Conservation (phyloP, 2,329 filamentous ascomycete genomes). For the Talaromyces sp. region DNA sequence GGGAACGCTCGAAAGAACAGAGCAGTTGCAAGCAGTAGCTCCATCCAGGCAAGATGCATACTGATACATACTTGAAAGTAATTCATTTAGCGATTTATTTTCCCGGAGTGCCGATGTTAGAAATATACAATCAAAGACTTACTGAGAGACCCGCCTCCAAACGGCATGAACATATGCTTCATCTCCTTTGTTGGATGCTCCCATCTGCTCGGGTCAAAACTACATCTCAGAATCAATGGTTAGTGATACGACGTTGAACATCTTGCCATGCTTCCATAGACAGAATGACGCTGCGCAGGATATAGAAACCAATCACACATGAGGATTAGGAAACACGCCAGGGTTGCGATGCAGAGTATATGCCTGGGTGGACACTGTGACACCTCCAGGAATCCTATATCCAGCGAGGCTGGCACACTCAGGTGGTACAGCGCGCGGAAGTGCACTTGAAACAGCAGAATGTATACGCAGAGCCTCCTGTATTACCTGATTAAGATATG, state of each 20-base stretch:
- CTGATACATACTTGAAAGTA: slow-evolving; percentile 56
- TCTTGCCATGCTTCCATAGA: neutral
- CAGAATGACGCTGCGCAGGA: neutral
- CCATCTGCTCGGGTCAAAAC: slow-evolving; percentile 54
- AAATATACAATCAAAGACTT: neutral
- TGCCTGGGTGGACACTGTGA: slow-evolving; percentile 51
- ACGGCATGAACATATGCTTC: slow-evolving; percentile 61
- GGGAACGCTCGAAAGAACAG: slow-evolving; percentile 45
- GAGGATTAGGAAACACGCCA: slow-evolving; percentile 23
- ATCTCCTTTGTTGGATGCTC: slow-evolving; percentile 32
- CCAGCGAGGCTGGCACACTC: slow-evolving; percentile 41
- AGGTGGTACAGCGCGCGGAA: slow-evolving; percentile 52
- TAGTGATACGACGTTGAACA: slow-evolving; percentile 30
- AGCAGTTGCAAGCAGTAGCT: slow-evolving; percentile 50
- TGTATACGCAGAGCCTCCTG: slow-evolving; percentile 58
- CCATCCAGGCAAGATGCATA: slow-evolving; percentile 61
- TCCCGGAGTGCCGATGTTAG: too few species aligned
- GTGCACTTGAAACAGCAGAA: slow-evolving; percentile 55
- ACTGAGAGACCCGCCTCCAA: slow-evolving; percentile 61
- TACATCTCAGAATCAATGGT: neutral
- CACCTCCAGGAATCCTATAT: slow-evolving; percentile 48
- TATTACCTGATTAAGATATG: slow-evolving; percentile 56
- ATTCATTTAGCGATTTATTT: neutral
- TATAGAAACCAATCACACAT: neutral
- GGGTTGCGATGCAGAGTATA: slow-evolving; percentile 55